Base-by-base conservation (phyloP, 306 rosid species). In the Malus fusca region DNA sequence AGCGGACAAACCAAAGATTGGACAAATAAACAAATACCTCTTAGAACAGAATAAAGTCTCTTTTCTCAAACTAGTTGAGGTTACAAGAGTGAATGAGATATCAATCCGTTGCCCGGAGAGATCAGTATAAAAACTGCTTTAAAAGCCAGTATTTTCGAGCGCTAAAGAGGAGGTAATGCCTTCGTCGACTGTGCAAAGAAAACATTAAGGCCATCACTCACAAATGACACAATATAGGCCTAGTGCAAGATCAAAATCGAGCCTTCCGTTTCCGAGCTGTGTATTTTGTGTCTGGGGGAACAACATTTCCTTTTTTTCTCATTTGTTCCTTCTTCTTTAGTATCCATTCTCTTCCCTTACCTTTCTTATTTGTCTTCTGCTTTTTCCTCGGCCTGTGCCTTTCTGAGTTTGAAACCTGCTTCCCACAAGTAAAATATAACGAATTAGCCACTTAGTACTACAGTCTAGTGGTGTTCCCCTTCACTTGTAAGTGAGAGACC, bases 251-350 rank as follows among this genome's bases (percentile, higher is more conserved):
- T 92, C 86, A 95, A 76, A 95, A 95, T 42, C 87, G 93, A 55
- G 83, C 79, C 86, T 95, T 95, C 3, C 97, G 86, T 81, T 95
- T 95, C 51, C 97, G 91, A 79, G 90, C 97, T 0, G 92, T 92
- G 87, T 90, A 95, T 79, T 88, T 95, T 12, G 96, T 79, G 76
- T 95, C 88, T 3, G 71, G 82, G 23, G 97, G 97, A 44, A 95
- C 97, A 11, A 6, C 82, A 60, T 95, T 87, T 71, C 97, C 99
- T 84, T 92, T 90, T 74, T 88, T 92, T 75, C 97, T 95, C 96
- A 83, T 87, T 72, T 92, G 97, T 18, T 95, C 97, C 82, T 95
- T 95, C 85, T 90, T 89, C 85, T 85, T 90, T 84, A 87, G n/a
- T 67, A 95, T 33, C 97, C 99, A 95, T 52, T 89, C 90, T 83